A percentile compares a stretch with the other conserved stretches of the same genome.
These are phyloP conservation scores for Globisporangium rhizosaccharum DNA, from an alignment of 352 stramenopile genomes.

Conservation along the genomic window DNA sequence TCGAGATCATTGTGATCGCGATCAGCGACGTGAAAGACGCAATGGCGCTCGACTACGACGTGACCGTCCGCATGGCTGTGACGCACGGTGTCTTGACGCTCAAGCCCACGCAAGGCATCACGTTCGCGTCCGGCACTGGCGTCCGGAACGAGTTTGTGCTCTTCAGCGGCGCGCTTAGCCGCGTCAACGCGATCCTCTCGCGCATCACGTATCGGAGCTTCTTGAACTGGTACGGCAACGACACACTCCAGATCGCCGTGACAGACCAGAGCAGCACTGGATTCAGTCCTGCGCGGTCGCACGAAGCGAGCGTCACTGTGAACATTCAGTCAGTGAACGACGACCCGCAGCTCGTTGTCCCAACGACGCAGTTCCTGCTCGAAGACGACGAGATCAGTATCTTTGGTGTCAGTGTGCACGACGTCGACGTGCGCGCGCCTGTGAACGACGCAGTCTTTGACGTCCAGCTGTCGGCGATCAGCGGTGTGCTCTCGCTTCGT, in stretches of 20 bases:
- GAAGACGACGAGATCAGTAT: conserved; percentile 62
- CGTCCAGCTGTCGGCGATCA: conserved; percentile 49
- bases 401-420: conserved; percentile 57
- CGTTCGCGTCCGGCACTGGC: conserved; percentile 44
- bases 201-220: conserved; percentile 49
- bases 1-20: conserved; percentile 33
- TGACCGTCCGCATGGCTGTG: conserved; percentile 52
- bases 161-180: conserved; percentile 53
- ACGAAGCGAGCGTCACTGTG: conserved; percentile 33
- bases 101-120: conserved; percentile 53
- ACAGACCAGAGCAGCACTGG: conserved; percentile 62
- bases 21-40: conserved; percentile 44
- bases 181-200: conserved; percentile 51
- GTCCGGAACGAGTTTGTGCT: conserved; percentile 48
- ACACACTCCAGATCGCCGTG: conserved; percentile 47
- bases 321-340: conserved; percentile 60
- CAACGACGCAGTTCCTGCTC: conserved; percentile 37
- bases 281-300: conserved; percentile 29
- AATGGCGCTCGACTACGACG: conserved; percentile 55
- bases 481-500: conserved; percentile 40
- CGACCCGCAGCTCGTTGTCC: conserved; percentile 41
- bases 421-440: conserved; percentile 39
- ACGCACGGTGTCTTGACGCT: conserved; percentile 49
- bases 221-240: conserved; percentile 72
- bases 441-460: conserved; percentile 43